These are phyloP conservation scores for Cytospora schulzeri DNA, from an alignment of 2,329 filamentous ascomycete species.

Conservation along the genomic window DNA sequence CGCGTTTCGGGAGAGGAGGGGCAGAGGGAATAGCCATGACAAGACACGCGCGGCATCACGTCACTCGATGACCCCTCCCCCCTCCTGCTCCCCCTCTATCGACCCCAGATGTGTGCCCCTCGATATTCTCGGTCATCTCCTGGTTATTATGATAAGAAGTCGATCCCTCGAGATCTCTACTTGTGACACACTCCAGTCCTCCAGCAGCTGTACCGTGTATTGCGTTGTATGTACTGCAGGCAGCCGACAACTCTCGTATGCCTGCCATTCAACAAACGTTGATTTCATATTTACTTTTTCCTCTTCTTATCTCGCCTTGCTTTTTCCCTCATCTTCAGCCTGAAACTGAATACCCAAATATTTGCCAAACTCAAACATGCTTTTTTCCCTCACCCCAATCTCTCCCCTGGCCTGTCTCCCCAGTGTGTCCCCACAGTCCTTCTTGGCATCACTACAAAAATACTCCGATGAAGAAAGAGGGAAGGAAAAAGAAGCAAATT, in stretches of 20 bases:
- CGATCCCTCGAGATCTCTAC: not conserved
- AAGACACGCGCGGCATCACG: constrained; percentile 17
- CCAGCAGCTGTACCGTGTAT: not conserved
- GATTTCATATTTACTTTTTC: not conserved
- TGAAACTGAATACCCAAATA: not conserved
- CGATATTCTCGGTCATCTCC: constrained; percentile 9
- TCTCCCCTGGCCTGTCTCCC: too few relatives aligned
- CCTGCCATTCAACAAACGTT: not conserved
- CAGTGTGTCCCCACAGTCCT: too few relatives aligned
- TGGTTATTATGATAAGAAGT: not conserved
- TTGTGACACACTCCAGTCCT: too few relatives aligned
- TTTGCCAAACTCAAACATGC: not conserved
- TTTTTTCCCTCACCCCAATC: not conserved
- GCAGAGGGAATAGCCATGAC: constrained; percentile 10
- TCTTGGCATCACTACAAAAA: not conserved
- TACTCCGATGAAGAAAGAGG: not conserved
- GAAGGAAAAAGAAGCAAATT: not conserved
- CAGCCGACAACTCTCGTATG: not conserved
- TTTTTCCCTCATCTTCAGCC: not conserved
- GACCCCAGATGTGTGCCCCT: constrained; percentile 4
- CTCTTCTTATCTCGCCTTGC: not conserved
- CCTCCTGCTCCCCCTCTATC: not conserved
- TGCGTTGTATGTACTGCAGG: not conserved
- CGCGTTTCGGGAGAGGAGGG: not conserved
- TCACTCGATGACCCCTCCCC: constrained; percentile 15